These are phyloP conservation scores for Blastocystis sp. DNA, from an alignment of 352 stramenopile genomes.

Conservation along the genomic window DNA sequence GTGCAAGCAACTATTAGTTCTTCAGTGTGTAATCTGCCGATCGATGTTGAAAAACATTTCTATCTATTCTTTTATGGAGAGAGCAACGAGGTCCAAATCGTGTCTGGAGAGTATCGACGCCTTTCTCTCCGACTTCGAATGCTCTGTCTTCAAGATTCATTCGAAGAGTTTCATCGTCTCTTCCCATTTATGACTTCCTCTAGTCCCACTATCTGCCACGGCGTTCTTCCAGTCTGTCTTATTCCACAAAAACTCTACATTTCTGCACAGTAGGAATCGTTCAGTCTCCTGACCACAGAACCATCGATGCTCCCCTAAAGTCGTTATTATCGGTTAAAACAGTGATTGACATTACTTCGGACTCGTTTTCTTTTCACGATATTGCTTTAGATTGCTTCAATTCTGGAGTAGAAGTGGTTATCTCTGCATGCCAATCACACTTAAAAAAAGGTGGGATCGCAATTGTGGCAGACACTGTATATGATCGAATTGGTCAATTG, in stretches of 20 bases:
- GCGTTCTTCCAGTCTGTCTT: background rate
- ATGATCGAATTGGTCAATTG: background rate
- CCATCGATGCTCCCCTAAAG: background rate
- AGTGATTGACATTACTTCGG: background rate
- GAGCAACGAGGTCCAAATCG: background rate
- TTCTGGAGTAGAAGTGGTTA: background rate
- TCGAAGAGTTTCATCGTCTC: background rate
- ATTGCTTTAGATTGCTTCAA: background rate
- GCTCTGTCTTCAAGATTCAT: background rate
- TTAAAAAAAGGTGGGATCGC: background rate
- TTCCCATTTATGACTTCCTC: conserved; percentile 16
- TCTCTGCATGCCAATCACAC: background rate
- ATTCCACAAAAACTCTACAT: background rate
- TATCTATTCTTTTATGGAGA: background rate
- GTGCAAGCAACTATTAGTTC: background rate
- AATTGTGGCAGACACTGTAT: background rate
- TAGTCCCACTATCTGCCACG: background rate
- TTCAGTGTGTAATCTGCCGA: background rate
- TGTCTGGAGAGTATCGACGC: background rate
- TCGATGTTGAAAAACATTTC: background rate
- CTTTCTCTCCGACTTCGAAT: background rate
- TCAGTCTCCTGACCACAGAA: background rate
- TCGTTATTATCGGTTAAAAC: background rate
- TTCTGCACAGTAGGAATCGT: background rate
- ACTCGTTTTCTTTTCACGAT: background rate